Percentiles rank a stretch among this genome's conserved stretches.
Evolutionary conservation across 257 asterid genomes (phyloP).

Genomic region (Ilex aquifolium): DNA sequence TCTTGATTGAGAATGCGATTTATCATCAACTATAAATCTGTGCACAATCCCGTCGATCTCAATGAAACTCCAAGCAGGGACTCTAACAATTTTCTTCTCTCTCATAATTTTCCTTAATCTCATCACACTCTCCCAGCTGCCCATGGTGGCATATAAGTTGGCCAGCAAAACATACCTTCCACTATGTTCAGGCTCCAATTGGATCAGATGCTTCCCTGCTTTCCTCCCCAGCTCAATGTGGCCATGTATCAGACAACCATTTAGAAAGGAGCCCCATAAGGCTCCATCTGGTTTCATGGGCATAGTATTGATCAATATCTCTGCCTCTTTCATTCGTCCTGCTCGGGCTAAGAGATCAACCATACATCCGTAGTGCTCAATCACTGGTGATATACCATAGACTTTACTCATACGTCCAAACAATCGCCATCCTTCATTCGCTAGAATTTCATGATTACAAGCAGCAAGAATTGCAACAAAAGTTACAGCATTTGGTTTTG

Average conservation of each 20-base stretch:
- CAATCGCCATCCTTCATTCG: slow-evolving; percentile 1
- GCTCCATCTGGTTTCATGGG: slow-evolving; percentile 1
- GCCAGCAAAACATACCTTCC: neutral
- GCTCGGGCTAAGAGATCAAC: slow-evolving; percentile 2
- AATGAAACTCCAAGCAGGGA: neutral
- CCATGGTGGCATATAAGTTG: neutral
- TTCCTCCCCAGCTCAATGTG: slow-evolving; percentile 1
- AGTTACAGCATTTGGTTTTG: slow-evolving; percentile 3
- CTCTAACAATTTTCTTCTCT: neutral
- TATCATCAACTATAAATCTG: neutral
- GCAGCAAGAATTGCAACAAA: slow-evolving; percentile 1
- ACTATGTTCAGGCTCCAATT: slow-evolving; percentile 1
- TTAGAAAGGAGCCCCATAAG: neutral
- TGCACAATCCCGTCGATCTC: neutral
- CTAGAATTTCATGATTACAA: neutral
- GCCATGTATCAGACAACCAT: slow-evolving; percentile 1
- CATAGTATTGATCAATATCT: neutral
- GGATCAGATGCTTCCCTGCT: neutral
- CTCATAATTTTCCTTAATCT: slow-evolving; percentile 1
- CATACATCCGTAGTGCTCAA: slow-evolving; percentile 1
- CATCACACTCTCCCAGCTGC: neutral
- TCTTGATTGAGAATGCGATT: neutral
- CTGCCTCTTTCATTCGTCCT: neutral
- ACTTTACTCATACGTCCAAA: slow-evolving; percentile 1
- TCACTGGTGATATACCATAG: neutral